Conservation (phyloP, 805 yeast species). For the Ogataea trehaloabstinens region DNA sequence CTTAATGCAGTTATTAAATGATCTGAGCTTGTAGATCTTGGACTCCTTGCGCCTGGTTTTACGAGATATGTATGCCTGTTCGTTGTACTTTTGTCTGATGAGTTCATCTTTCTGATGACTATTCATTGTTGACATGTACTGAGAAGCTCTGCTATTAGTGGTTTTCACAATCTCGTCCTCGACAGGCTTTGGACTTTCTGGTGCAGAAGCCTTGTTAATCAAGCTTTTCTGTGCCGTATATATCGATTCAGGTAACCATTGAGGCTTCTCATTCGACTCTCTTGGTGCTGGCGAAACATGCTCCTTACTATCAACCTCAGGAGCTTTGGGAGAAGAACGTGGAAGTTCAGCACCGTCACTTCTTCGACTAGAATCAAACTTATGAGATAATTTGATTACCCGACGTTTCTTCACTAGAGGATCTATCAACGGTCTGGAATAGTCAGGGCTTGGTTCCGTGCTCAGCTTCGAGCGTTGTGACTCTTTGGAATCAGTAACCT, state of each 20-base stretch:
- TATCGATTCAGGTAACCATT: slow-evolving; percentile 34
- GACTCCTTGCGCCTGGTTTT: slow-evolving; percentile 64
- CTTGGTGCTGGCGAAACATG: slow-evolving; percentile 2
- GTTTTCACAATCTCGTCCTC: slow-evolving; percentile 1
- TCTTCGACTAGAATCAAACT: background rate
- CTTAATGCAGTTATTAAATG: slow-evolving; percentile 90
- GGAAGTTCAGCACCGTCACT: background rate
- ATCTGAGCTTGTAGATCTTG: slow-evolving; percentile 80
- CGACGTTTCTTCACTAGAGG: slow-evolving; percentile 1
- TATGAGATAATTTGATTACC: background rate
- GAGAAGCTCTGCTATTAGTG: slow-evolving; percentile 13
- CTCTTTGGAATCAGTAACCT: background rate
- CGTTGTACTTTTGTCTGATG: slow-evolving; percentile 83
- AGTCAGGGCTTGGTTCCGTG: background rate
- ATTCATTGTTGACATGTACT: slow-evolving; percentile 31
- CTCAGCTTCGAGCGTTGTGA: background rate
- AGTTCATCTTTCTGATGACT: slow-evolving; percentile 51
- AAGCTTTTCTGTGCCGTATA: slow-evolving; percentile 22
- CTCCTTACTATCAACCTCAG: slow-evolving; percentile 1
- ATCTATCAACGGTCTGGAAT: background rate
- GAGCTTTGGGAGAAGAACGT: background rate
- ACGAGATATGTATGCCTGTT: slow-evolving; percentile 69
- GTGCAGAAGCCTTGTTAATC: slow-evolving; percentile 4
- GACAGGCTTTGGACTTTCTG: background rate
- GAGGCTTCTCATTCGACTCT: slow-evolving; percentile 23